Evolutionary conservation across 176 grass and related monocot genomes (phyloP).

Genomic region (Chrysopogon serrulatus): DNA sequence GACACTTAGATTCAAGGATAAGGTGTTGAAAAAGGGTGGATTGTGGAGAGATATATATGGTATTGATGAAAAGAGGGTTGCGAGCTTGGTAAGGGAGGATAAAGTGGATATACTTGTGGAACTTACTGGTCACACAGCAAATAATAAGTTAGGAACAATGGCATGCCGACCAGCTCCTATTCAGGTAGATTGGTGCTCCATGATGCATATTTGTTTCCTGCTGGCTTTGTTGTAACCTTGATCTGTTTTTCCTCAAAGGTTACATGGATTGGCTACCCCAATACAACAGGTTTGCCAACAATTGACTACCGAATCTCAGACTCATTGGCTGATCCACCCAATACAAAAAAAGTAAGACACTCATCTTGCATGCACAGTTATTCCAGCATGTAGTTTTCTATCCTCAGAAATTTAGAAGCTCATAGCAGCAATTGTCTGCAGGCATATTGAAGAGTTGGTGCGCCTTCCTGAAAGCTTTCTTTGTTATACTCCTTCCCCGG

Average conservation of each 20-base stretch:
- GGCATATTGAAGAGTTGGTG: constrained; percentile 92
- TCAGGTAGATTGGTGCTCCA: constrained; percentile 52
- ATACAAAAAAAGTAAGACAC: constrained; percentile 69
- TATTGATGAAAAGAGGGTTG: constrained; percentile 88
- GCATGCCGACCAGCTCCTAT: constrained; percentile 89
- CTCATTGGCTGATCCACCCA: constrained; percentile 72
- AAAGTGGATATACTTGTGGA: constrained; percentile 99
- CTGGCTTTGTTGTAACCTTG: constrained; percentile 5
- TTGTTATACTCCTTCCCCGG: constrained; percentile 95
- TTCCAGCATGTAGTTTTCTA: neutral
- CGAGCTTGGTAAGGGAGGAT: constrained; percentile 89
- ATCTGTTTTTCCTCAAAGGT: constrained; percentile 45
- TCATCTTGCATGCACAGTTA: neutral
- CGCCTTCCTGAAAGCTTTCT: constrained; percentile 90
- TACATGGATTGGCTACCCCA: constrained; percentile 99
- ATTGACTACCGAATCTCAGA: constrained; percentile 98
- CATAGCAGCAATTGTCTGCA: constrained; percentile 32
- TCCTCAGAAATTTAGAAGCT: constrained; percentile 11
- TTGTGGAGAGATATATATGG: constrained; percentile 98
- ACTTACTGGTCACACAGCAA: constrained; percentile 96
- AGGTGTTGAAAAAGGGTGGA: constrained; percentile 88
- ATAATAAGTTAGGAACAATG: constrained; percentile 96
- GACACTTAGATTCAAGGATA: constrained; percentile 93
- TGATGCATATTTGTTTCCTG: constrained; percentile 6
- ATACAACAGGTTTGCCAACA: constrained; percentile 96